Conservation (phyloP, 2,329 filamentous ascomycete genomes). For the Stachybotrys chartarum region DNA sequence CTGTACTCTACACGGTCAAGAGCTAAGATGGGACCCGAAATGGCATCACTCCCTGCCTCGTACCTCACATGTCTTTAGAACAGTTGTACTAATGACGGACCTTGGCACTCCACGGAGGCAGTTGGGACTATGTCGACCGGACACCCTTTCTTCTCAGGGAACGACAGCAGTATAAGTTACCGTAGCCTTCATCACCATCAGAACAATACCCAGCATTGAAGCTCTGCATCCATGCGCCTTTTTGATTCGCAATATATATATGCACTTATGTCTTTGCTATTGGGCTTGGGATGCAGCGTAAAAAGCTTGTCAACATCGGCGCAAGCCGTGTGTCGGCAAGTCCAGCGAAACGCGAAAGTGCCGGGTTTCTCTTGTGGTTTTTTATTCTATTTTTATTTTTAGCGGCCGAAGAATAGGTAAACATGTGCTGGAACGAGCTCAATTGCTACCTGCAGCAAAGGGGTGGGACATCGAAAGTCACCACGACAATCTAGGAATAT, state of each 20-base stretch:
- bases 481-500: background rate
- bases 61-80: no score
- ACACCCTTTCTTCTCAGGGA: no score
- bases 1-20: background rate
- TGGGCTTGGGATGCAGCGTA: no score
- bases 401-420: background rate
- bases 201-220: no score
- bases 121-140: background rate
- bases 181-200: background rate
- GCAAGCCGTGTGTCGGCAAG: no score
- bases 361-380: background rate
- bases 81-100: background rate
- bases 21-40: background rate
- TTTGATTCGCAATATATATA: no score
- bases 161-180: background rate
- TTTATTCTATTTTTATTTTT: conserved; percentile 3
- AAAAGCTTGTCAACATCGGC: no score
- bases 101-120: background rate
- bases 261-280: no score
- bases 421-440: background rate
- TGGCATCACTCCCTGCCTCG: no score
- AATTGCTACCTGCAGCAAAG: no score
- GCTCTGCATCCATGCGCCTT: no score
- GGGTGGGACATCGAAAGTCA: background rate
- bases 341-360: no score